Percentiles rank a stretch among this genome's conserved stretches.
Evolutionary conservation across 2,329 filamentous ascomycete species (phyloP).

Genomic region (Penicillium expansum): DNA sequence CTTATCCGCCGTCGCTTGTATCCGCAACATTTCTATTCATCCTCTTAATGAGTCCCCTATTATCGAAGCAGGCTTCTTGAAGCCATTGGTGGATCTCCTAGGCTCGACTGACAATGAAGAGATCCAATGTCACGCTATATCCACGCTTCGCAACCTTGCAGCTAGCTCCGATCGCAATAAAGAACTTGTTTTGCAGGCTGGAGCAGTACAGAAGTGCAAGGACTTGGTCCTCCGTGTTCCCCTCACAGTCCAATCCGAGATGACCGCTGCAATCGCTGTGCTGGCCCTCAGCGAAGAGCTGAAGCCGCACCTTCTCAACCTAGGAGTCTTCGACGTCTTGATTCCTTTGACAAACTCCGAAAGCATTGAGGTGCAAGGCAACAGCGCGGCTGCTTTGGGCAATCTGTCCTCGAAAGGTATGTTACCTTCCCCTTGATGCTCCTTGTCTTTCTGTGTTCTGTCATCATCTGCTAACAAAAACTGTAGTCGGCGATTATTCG

Average conservation of each 20-base stretch:
- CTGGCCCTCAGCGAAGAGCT: slow-evolving; percentile 92
- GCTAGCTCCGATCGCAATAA: slow-evolving; percentile 98
- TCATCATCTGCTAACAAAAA: slow-evolving; percentile 22
- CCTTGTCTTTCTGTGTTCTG: background rate
- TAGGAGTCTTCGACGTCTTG: slow-evolving; percentile 93
- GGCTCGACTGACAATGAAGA: slow-evolving; percentile 97
- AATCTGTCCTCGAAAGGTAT: slow-evolving; percentile 96
- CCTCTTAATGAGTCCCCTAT: slow-evolving; percentile 97
- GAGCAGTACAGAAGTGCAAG: slow-evolving; percentile 97
- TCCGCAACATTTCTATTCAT: slow-evolving; percentile 98
- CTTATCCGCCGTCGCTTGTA: slow-evolving; percentile 93
- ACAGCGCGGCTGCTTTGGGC: slow-evolving; percentile 91
- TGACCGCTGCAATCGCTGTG: slow-evolving; percentile 99
- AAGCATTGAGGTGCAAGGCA: slow-evolving; percentile 97
- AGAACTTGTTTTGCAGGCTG: slow-evolving; percentile 91
- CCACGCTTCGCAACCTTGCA: slow-evolving; percentile 89
- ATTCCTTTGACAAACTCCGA: slow-evolving; percentile 93
- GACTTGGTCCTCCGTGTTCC: slow-evolving; percentile 91
- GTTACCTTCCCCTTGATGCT: background rate
- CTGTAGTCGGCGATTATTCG: slow-evolving; percentile 85
- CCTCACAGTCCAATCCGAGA: slow-evolving; percentile 93
- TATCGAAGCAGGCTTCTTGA: slow-evolving; percentile 94
- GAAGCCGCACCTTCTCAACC: slow-evolving; percentile 82
- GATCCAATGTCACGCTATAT: slow-evolving; percentile 98
- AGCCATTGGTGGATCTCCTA: slow-evolving; percentile 86